Evolutionary conservation across 768 basidiomycete genomes (phyloP), one percentile per base, ranked within the genome.

Genomic region (Kwoniella sp.): DNA sequence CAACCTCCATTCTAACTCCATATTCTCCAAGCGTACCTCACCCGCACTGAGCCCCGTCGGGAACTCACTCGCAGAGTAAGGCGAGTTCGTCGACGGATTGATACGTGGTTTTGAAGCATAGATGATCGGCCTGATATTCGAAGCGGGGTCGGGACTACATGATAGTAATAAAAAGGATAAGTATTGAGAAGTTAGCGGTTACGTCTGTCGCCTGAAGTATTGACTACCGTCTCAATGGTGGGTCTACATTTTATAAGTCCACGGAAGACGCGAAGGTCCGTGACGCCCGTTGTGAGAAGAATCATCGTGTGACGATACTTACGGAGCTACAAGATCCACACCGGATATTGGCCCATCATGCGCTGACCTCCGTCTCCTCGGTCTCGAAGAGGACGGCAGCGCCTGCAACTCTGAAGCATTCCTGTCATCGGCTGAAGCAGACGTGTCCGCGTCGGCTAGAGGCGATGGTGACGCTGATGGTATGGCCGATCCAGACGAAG

Each of bases 321-420:
- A 77, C 76, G 76, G 76, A 28, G 74, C 76, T 9, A 78, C 68
- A 20, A 78, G 73, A 60, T 78, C 76, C 4, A 71, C 63, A 29
- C 65, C 65, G 23, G 59, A 56, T 2, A 47, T 51, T 9, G 54
- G 60, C 25, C 37, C 22, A 23, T 55, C 45, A 34, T 28, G 20
- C 29, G 23, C 54, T 15, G 37, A 38, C 7, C 62, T 8, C 29
- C 62, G 55, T 48, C 59, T 55, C 25, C 31, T 48, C 11, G 45
- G 55, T 31, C 41, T 45, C 4, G 53, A 30, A 26, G 51, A 52
- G 2, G 51, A 52, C 15, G 53, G 22, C 7, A 23, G 20, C 22
- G 13, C 28, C 26, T 22, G 13, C 25, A 15, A 23, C 22, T 53
- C 51, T 11, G n/a, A 12, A 12, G 53, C 29, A 29, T 12, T 54